Percentiles rank a stretch among this genome's conserved stretches.
Evolutionary conservation across 148 eudicot species (phyloP).

Genomic region (Talinum fruticosum): DNA sequence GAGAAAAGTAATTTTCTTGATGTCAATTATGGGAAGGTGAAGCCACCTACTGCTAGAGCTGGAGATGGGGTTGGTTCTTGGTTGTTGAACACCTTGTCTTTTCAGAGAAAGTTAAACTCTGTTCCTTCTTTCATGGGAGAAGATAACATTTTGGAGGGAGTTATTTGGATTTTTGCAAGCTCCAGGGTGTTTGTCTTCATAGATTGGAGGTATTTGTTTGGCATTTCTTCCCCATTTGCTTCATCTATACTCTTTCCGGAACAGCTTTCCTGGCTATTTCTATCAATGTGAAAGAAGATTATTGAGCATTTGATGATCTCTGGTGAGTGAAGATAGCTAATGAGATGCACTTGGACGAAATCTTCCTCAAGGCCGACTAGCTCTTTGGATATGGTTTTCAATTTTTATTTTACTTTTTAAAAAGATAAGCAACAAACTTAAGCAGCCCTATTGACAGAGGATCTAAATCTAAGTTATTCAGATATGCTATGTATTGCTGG

Average conservation of each 20-base stretch:
- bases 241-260: background rate
- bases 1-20: background rate
- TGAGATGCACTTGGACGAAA: background rate
- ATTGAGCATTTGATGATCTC: background rate
- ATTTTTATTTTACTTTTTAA: too few species aligned
- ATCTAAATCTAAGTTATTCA: too few species aligned
- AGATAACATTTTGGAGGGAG: conserved; percentile 1
- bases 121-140: background rate
- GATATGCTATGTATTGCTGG: background rate
- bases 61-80: background rate
- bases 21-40: background rate
- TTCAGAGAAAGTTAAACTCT: background rate
- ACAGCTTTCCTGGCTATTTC: background rate
- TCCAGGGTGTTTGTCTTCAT: background rate
- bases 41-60: background rate
- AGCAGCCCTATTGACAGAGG: too few species aligned
- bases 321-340: background rate
- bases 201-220: conserved; percentile 9
- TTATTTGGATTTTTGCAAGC: background rate
- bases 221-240: background rate
- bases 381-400: too few species aligned
- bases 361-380: background rate
- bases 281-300: background rate
- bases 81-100: conserved; percentile 5
- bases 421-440: too few species aligned